Conservation (phyloP, 345 rosid species). For the Hypericum perforatum region DNA sequence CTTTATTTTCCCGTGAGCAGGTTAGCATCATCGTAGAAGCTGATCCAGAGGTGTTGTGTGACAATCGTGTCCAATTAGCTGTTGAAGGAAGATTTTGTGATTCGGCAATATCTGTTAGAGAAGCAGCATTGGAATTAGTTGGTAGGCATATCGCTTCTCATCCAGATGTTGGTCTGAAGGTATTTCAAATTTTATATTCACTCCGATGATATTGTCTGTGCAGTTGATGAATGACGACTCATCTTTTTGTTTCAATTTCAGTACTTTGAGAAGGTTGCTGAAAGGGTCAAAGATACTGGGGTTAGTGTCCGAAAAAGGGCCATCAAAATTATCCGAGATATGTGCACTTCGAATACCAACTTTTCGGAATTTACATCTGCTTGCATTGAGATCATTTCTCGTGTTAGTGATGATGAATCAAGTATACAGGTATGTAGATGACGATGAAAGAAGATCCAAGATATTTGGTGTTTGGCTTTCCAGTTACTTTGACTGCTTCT, state of each 20-base stretch:
- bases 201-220: constrained; percentile 11
- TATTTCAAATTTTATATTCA: constrained; percentile 17
- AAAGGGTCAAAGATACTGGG: constrained; percentile 96
- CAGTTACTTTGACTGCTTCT: too few species aligned
- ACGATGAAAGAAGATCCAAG: not conserved
- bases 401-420: constrained; percentile 92
- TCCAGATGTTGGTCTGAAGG: constrained; percentile 96
- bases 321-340: constrained; percentile 86
- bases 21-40: constrained; percentile 94
- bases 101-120: constrained; percentile 97
- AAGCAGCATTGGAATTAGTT: constrained; percentile 97
- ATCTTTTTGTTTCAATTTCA: constrained; percentile 21
- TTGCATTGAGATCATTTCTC: constrained; percentile 83
- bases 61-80: constrained; percentile 87
- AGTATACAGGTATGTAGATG: constrained; percentile 70
- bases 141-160: constrained; percentile 97
- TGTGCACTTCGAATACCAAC: constrained; percentile 82
- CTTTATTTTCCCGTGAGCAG: constrained; percentile 39
- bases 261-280: constrained; percentile 99
- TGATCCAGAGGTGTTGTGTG: constrained; percentile 93
- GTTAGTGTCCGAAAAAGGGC: constrained; percentile 97
- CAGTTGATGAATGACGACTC: constrained; percentile 4
- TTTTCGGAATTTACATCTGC: constrained; percentile 86
- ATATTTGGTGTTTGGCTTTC: not conserved
- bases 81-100: constrained; percentile 99